These are phyloP conservation scores for Bolboschoenus planiculmis DNA, from an alignment of 176 grass and related monocot genomes.

Conservation along the genomic window DNA sequence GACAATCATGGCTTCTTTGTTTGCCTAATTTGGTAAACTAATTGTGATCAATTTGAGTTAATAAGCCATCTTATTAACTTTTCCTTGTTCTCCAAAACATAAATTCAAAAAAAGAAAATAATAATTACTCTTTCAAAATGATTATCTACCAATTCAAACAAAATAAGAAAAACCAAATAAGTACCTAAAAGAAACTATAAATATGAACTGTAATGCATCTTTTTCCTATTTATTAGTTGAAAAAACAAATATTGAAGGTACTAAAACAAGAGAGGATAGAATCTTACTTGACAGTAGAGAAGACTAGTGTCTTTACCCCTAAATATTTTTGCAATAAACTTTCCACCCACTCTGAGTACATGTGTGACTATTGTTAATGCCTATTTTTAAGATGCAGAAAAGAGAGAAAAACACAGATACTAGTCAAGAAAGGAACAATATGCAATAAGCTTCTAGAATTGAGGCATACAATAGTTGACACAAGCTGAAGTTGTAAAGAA, in stretches of 20 bases:
- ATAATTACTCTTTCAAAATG: neutral
- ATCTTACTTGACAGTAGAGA: slow-evolving; percentile 69
- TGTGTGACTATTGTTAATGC: slow-evolving; percentile 86
- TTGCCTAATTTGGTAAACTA: neutral
- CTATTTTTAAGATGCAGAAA: slow-evolving; percentile 36
- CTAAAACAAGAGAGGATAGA: neutral
- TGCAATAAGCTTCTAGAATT: slow-evolving; percentile 4
- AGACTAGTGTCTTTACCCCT: slow-evolving; percentile 96
- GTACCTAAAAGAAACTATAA: neutral
- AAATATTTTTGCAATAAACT: slow-evolving; percentile 94
- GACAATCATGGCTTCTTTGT: neutral
- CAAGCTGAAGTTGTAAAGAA: slow-evolving; percentile 1
- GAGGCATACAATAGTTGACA: slow-evolving; percentile 1
- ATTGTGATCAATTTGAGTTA: neutral
- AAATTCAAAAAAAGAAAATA: neutral
- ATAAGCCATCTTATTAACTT: neutral
- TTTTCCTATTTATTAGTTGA: neutral
- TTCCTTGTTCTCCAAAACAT: neutral
- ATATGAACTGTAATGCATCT: neutral
- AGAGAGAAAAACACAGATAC: slow-evolving; percentile 14
- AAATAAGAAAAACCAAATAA: neutral
- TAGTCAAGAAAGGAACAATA: slow-evolving; percentile 17
- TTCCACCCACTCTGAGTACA: slow-evolving; percentile 86
- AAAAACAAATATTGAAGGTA: neutral
- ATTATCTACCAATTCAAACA: neutral